Percentiles rank a stretch among this genome's conserved stretches.
Evolutionary conservation across 176 grass and related monocot genomes (phyloP).

Genomic region (Sorghum bicolor): DNA sequence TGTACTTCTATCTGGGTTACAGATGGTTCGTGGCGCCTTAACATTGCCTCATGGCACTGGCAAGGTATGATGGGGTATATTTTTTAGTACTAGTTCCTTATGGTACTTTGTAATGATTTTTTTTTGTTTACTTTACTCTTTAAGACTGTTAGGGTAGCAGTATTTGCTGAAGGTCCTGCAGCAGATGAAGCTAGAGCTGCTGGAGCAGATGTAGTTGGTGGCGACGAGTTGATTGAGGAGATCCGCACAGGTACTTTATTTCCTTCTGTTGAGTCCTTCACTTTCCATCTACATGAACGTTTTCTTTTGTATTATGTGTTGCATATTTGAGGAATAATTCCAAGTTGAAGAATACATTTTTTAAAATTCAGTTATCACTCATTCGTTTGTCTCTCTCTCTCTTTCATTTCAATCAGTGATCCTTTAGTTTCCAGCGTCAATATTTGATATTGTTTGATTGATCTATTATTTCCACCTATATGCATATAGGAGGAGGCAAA

Average conservation of each 20-base stretch:
- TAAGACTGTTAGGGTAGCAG: constrained; percentile 91
- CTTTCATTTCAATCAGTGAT: background rate
- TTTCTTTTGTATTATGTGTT: background rate
- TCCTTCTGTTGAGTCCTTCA: background rate
- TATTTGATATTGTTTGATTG: constrained; percentile 20
- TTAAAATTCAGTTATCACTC: background rate
- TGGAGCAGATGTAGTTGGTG: constrained; percentile 90
- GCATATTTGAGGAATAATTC: background rate
- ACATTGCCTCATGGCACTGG: constrained; percentile 97
- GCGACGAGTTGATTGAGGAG: constrained; percentile 83
- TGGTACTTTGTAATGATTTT: constrained; percentile 19
- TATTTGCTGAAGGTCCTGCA: constrained; percentile 91
- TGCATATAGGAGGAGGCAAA: constrained; percentile 79
- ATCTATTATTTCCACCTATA: background rate
- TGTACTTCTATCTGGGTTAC: constrained; percentile 18
- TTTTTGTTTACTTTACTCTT: constrained; percentile 6
- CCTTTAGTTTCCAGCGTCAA: constrained; percentile 3
- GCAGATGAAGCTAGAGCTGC: constrained; percentile 83
- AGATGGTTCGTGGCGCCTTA: constrained; percentile 97
- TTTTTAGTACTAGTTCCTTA: background rate
- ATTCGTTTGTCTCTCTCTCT: background rate
- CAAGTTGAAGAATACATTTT: background rate
- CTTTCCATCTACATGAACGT: background rate
- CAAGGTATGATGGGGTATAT: constrained; percentile 71
- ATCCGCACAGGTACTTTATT: constrained; percentile 63